Base-by-base conservation (phyloP, 2,329 filamentous ascomycete species). In the Fusarium sp. region DNA sequence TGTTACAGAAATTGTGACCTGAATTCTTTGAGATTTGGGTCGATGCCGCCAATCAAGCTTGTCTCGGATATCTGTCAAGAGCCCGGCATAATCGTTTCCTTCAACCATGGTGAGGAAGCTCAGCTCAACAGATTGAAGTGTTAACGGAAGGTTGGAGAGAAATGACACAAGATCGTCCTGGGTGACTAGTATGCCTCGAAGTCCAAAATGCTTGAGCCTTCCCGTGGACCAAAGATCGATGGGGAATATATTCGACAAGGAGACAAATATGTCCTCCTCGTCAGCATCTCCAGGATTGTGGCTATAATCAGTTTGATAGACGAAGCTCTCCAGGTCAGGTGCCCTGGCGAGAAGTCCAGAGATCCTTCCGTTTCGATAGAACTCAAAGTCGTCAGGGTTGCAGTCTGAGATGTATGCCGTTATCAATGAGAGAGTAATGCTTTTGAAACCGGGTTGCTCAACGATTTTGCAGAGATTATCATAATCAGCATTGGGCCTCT, bases 91-190 rank as follows among this genome's bases (percentile, higher is more conserved):
- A 11, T 24, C 8, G 1, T 22, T 0, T 2, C 0, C 20, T 8
- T 3, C 20, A 15, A 4, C 14, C 4, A 44, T 44, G 0, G 20
- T 8, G 20, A 44, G 42, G 5, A 11, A 24, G 15, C 20, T 16
- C 6, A 44, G 0, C 0, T 16, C 42, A 0, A 24, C 42, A 16
- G 42, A 44, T 1, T 44, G 2, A 0, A 44, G 0, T 7, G 20
- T 44, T 10, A 20, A 10, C 20, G 20, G 20, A 44, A 24, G 42
- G 5, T 44, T 44, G 5, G 42, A 20, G 4, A 44, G 42, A 5
- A 44, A 44, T 0, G 20, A 44, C 0, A 24, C 0, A 4, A 44
- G 42, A 18, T 22, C n/a, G 11, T 44, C 16, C 7, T 38, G 16
- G 18, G 42, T 2, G 16, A 44, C 20, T 0, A 22, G 8, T 6